phyloP scores from a whole-genome alignment of 208 protist species.

The Crithidia expoeki region DNA sequence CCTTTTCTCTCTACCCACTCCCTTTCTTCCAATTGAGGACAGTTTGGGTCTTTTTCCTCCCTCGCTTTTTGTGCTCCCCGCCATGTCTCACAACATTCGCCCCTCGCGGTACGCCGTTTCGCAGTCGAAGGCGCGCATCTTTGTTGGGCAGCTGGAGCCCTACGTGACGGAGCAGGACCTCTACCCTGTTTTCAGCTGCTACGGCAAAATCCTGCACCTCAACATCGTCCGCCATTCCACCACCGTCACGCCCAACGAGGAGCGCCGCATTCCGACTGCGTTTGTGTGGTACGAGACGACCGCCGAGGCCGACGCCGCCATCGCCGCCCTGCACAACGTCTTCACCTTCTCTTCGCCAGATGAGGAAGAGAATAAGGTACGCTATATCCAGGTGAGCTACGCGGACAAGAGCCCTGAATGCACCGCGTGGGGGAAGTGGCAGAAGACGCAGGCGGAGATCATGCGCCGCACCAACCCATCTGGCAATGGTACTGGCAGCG shows the following conservation, averaged over 20 bases:
- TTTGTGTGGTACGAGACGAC: conserved; percentile 76
- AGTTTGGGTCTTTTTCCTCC: not conserved
- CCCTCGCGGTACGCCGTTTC: conserved; percentile 42
- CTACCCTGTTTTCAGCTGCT: conserved; percentile 66
- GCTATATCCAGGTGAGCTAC: conserved; percentile 77
- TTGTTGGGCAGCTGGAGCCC: conserved; percentile 74
- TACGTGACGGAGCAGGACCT: conserved; percentile 70
- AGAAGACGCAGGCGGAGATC: conserved; percentile 51
- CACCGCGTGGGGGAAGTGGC: conserved; percentile 48
- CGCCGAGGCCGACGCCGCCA: conserved; percentile 64
- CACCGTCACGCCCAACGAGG: conserved; percentile 60
- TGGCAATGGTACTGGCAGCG: conserved; percentile 28
- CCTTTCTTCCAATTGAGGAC: not conserved
- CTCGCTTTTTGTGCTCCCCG: not conserved
- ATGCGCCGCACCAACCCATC: conserved; percentile 35
- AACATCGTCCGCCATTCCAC: conserved; percentile 70
- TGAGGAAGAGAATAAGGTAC: conserved; percentile 53
- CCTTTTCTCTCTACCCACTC: not conserved
- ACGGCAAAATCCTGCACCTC: conserved; percentile 58
- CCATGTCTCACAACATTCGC: conserved; percentile 32
- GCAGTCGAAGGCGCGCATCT: conserved; percentile 61
- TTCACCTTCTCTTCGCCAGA: conserved; percentile 65
- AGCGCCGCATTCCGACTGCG: conserved; percentile 58
- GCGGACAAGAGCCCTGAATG: conserved; percentile 58
- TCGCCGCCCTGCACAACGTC: conserved; percentile 68